Conservation (phyloP, 2,329 filamentous ascomycete genomes). For the Fusarium oxysporum region DNA sequence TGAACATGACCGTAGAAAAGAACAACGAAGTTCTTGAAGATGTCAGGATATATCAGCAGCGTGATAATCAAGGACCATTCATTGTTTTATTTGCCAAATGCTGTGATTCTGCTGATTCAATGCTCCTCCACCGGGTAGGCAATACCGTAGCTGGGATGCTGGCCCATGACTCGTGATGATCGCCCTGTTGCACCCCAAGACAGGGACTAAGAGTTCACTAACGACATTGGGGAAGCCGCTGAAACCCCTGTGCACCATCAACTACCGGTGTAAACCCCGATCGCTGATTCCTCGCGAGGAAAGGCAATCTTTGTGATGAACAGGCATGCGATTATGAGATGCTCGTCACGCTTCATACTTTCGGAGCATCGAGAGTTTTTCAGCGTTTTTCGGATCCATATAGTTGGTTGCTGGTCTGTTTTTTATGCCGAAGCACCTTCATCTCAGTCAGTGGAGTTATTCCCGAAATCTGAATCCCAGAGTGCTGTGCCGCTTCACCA, state of each 20-base stretch:
- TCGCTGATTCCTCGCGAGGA: neutral
- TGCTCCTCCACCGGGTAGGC: too few species aligned
- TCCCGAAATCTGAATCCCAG: neutral
- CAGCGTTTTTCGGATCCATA: too few species aligned
- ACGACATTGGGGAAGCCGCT: neutral
- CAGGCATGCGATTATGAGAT: neutral
- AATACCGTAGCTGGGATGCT: fast-evolving
- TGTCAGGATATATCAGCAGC: fast-evolving
- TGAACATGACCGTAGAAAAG: fast-evolving
- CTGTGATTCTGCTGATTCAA: neutral
- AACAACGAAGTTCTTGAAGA: fast-evolving
- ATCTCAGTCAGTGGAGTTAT: neutral
- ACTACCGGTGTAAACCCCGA: neutral
- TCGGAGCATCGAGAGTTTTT: neutral
- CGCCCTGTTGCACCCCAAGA: neutral
- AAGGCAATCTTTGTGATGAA: neutral
- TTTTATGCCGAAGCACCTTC: neutral
- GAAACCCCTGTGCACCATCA: neutral
- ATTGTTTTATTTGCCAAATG: fast-evolving
- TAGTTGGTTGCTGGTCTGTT: too few species aligned
- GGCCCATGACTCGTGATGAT: neutral
- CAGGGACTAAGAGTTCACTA: neutral
- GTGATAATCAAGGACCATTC: fast-evolving
- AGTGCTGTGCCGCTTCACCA: too few species aligned
- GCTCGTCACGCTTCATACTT: too few species aligned